Base-by-base conservation (phyloP, 2,329 filamentous ascomycete genomes). In the Pseudogymnoascus sp. region DNA sequence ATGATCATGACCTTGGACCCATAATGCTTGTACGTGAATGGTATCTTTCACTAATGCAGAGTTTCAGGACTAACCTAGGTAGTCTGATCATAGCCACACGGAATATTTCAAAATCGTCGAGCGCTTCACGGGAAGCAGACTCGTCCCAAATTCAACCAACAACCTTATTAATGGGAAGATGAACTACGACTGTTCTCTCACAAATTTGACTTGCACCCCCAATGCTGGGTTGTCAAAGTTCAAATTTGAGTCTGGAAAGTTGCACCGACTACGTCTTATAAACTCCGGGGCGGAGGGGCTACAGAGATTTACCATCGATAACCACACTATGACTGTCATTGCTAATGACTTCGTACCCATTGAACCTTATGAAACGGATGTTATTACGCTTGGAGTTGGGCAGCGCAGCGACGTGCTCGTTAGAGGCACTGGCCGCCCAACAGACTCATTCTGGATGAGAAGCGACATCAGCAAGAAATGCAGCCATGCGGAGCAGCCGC, bases 291-390 rank as follows among this genome's bases (percentile, higher is more conserved):
- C 85, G 6, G 70, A 72, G 28, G 75, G 73, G 3, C 66, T 72
- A 2, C 82, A 82, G 73, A 79, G 82, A 6, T 71, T 78, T 4
- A 72, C 79, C 2, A 77, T 75, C 33, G 79, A 84, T 62, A 80
- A 79, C 1, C 71, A 81, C 61, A 84, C 81, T 2, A 70, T 85
- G 6, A 88, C 87, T 0, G 83, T 82, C 6, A 79, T 91, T 60
- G 87, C 88, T 74, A 90, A 90, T 70, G 79, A 88, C 50, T 72
- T 78, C 11, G 82, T 88, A 0, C 83, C 85, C 1, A 77, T 88
- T 81, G 26, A 78, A 86, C 69, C 76, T 75, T 4, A 74, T 72
- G 56, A 70, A 73, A 14, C 65, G 75, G 2, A 86, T 84, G 0
- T 74, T 72, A 3, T 85, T 78, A 53, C 71, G 68, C 75, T 90